A percentile compares a stretch with the other conserved stretches of the same genome.
Conservation (phyloP, 1,139 yeast genomes). For the Lodderomyces oxycetoniae region DNA sequence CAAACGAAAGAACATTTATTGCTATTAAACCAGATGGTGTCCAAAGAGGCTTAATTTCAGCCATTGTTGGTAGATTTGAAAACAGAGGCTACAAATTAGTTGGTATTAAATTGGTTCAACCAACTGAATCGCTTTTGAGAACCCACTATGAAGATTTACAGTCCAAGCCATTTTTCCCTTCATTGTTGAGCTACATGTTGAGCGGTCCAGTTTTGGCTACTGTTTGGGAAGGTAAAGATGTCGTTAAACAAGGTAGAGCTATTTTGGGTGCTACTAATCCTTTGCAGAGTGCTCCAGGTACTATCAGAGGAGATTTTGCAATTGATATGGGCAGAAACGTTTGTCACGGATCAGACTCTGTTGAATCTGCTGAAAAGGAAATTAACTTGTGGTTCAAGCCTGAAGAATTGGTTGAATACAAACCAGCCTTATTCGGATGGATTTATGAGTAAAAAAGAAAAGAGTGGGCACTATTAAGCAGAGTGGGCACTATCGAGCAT, state of each 20-base stretch:
- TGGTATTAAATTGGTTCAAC: constrained; percentile 86
- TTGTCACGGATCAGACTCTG: constrained; percentile 99
- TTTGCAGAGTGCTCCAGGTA: constrained; percentile 94
- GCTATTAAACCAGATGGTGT: constrained; percentile 99
- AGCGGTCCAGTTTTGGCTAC: constrained; percentile 99
- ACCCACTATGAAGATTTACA: constrained; percentile 95
- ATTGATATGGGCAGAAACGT: constrained; percentile 99
- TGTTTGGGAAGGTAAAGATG: constrained; percentile 99
- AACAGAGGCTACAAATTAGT: constrained; percentile 96
- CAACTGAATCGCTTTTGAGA: constrained; percentile 83
- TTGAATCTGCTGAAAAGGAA: constrained; percentile 95
- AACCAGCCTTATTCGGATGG: constrained; percentile 80
- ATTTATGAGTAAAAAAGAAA: constrained; percentile 90
- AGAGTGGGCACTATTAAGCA: too few relatives aligned
- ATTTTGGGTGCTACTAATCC: constrained; percentile 99
- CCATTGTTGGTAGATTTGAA: constrained; percentile 92
- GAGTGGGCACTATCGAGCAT: too few relatives aligned
- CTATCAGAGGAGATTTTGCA: constrained; percentile 98
- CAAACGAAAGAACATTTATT: constrained; percentile 94
- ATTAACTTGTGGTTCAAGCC: constrained; percentile 96
- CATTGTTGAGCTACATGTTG: constrained; percentile 90
- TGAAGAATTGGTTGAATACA: constrained; percentile 93
- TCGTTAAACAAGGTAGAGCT: constrained; percentile 96
- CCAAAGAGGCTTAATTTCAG: constrained; percentile 94
- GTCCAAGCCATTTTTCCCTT: constrained; percentile 96